Evolutionary conservation across 2,329 filamentous ascomycete genomes (phyloP).

Genomic region (Trichoderma pleuroti): DNA sequence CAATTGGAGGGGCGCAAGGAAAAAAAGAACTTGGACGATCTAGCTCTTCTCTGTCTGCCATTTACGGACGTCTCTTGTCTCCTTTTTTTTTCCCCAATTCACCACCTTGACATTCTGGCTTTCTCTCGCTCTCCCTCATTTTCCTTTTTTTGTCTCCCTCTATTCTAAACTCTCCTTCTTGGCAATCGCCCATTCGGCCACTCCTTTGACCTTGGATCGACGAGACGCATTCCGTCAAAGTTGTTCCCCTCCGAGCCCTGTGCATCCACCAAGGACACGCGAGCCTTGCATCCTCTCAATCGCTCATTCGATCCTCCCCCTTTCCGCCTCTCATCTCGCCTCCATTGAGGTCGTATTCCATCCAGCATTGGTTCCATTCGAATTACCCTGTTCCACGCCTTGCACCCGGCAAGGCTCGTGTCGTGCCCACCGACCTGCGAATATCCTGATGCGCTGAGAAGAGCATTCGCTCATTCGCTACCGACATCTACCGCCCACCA

Average conservation of each 20-base stretch:
- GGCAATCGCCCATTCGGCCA: background rate
- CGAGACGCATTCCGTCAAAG: conserved; percentile 13
- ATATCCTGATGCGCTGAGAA: conserved; percentile 4
- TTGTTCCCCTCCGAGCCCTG: conserved; percentile 16
- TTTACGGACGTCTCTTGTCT: background rate
- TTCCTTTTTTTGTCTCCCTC: background rate
- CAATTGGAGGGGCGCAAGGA: background rate
- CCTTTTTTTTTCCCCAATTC: background rate
- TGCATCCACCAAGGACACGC: conserved; percentile 16
- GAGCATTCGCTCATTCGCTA: background rate
- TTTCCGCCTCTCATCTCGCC: conserved; percentile 1
- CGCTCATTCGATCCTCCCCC: conserved; percentile 3
- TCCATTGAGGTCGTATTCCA: background rate
- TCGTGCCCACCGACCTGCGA: background rate
- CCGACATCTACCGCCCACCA: conserved; percentile 36
- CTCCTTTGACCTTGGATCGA: background rate
- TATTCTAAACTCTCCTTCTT: background rate
- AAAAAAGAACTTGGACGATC: background rate
- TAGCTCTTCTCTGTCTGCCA: background rate
- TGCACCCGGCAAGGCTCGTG: background rate
- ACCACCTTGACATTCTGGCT: background rate
- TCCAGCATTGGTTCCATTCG: background rate
- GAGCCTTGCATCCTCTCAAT: conserved; percentile 11
- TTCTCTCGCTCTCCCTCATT: background rate
- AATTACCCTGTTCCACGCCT: background rate